Evolutionary conservation across 176 grass and related monocot genomes (phyloP).

Genomic region (Triticum dicoccoides): DNA sequence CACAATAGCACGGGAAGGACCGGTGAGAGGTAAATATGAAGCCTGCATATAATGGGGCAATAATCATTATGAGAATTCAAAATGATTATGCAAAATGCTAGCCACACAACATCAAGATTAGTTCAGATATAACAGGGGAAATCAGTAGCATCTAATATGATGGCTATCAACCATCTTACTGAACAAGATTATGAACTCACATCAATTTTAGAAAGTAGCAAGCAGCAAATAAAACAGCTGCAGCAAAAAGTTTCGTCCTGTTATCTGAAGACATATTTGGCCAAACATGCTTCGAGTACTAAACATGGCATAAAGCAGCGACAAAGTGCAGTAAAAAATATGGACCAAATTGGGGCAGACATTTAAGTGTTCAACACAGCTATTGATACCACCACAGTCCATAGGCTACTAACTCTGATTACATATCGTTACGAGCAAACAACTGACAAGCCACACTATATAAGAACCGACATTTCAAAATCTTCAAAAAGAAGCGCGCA

Average conservation of each 20-base stretch:
- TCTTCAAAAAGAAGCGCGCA: neutral
- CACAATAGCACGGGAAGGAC: neutral
- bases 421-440: neutral
- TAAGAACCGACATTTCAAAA: neutral
- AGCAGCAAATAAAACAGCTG: no score
- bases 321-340: neutral
- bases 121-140: neutral
- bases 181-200: no score
- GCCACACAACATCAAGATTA: neutral
- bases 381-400: neutral
- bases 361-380: neutral
- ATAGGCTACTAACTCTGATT: neutral
- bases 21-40: neutral
- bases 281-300: no score
- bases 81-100: neutral
- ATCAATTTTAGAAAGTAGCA: no score
- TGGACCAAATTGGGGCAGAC: neutral
- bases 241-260: no score
- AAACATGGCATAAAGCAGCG: no score
- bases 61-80: neutral
- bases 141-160: neutral
- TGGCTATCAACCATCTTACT: neutral
- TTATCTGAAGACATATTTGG: no score
- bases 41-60: neutral
- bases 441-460: neutral